Conservation (phyloP, 768 basidiomycete species). For the Paxillus involutus region DNA sequence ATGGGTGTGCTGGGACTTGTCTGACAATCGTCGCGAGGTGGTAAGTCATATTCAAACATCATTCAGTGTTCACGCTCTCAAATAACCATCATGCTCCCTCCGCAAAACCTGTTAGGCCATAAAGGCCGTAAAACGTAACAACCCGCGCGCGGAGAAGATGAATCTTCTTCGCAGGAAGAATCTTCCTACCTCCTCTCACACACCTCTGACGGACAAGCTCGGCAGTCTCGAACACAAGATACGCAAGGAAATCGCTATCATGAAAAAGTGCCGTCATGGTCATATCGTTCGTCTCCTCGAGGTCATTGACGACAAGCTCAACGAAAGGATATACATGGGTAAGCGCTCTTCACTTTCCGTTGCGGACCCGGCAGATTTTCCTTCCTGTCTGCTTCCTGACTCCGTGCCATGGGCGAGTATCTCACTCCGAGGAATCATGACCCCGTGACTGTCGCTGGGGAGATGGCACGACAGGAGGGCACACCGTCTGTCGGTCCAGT, state of each 20-base stretch:
- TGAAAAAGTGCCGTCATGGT: constrained; percentile 93
- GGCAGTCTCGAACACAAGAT: constrained; percentile 81
- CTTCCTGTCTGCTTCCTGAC: constrained; percentile 22
- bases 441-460: constrained; percentile 32
- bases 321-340: constrained; percentile 94
- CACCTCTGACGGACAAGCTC: constrained; percentile 65
- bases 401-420: constrained; percentile 28
- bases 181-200: constrained; percentile 42
- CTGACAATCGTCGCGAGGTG: constrained; percentile 46
- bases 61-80: constrained; percentile 3
- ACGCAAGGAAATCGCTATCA: constrained; percentile 93
- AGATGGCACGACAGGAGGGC: constrained; percentile 29
- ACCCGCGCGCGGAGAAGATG: constrained; percentile 68
- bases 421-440: constrained; percentile 31
- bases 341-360: constrained; percentile 34
- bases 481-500: constrained; percentile 5
- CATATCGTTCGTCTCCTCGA: constrained; percentile 89
- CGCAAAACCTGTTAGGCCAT: constrained; percentile 54
- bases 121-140: constrained; percentile 74
- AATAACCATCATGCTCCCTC: constrained; percentile 2
- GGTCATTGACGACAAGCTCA: constrained; percentile 90
- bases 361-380: constrained; percentile 12
- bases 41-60: constrained; percentile 31
- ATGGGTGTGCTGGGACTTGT: constrained; percentile 63
- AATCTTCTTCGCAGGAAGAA: constrained; percentile 50